phyloP scores from a whole-genome alignment of 2,329 filamentous ascomycete genomes.

The Microthyrium microscopicum region DNA sequence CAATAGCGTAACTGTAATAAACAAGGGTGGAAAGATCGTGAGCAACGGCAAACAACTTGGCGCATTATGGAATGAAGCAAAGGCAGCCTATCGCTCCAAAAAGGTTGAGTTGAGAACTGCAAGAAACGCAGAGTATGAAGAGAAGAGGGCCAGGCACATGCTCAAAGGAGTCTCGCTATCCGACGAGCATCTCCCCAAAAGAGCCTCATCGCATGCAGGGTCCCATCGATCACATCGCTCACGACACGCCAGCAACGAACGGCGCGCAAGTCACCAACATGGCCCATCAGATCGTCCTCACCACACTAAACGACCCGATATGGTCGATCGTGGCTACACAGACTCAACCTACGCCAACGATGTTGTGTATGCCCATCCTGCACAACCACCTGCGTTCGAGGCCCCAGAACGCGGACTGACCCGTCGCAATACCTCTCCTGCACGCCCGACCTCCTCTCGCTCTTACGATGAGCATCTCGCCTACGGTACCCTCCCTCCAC shows the following conservation, averaged over 20 bases:
- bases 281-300: constrained; percentile 1
- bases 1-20: constrained; percentile 78
- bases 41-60: constrained; percentile 72
- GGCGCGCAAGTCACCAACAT: constrained; percentile 1
- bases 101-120: constrained; percentile 67
- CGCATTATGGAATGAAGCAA: constrained; percentile 82
- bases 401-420: neutral
- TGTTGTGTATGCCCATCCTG: neutral
- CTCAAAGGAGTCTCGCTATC: constrained; percentile 31
- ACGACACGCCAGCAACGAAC: too few relatives aligned
- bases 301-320: neutral
- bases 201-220: constrained; percentile 11
- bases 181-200: constrained; percentile 17
- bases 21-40: constrained; percentile 80
- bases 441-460: neutral
- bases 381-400: neutral
- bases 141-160: constrained; percentile 42
- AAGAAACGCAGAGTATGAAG: constrained; percentile 40
- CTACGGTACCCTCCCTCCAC: constrained; percentile 67
- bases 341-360: constrained; percentile 5
- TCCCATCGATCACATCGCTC: neutral
- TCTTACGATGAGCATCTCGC: constrained; percentile 54
- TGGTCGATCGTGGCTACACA: neutral
- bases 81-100: constrained; percentile 71
- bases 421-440: neutral